phyloP scores from a whole-genome alignment of 441 rosid species.

The Breynia disticha region DNA sequence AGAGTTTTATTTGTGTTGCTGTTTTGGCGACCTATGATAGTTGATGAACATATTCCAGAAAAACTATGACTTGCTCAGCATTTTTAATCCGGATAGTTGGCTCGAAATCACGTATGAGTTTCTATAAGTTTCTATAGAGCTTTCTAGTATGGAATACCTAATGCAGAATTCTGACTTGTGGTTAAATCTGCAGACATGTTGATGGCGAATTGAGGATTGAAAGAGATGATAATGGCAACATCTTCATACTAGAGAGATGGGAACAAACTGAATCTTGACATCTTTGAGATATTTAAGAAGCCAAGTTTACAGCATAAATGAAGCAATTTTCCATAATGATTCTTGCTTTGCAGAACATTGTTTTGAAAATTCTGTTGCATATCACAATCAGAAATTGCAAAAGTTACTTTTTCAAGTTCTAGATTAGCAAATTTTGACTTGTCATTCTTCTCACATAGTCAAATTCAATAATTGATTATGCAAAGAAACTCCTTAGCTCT shows the following conservation, averaged over 20 bases:
- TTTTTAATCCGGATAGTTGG: constrained; percentile 83
- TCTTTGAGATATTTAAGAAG: too few relatives aligned
- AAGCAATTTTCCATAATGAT: too few relatives aligned
- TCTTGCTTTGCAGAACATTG: too few relatives aligned
- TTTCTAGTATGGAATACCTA: neutral
- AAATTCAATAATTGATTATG: too few relatives aligned
- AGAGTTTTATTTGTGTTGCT: neutral
- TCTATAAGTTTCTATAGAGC: neutral
- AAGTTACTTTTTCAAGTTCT: too few relatives aligned
- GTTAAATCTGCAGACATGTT: constrained; percentile 39
- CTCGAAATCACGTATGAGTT: constrained; percentile 69
- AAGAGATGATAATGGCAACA: constrained; percentile 71
- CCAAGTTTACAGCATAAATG: too few relatives aligned
- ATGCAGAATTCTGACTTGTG: neutral
- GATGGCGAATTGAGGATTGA: constrained; percentile 67
- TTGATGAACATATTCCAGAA: constrained; percentile 66
- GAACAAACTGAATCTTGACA: too few relatives aligned
- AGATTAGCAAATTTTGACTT: too few relatives aligned
- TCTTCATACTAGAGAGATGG: constrained; percentile 61
- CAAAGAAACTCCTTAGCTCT: too few relatives aligned
- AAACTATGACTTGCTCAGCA: constrained; percentile 57
- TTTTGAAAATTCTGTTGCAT: too few relatives aligned
- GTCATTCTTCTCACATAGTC: too few relatives aligned
- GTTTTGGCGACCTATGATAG: constrained; percentile 23
- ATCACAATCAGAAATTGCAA: too few relatives aligned